Evolutionary conservation across 176 grass and related monocot species (phyloP).

Genomic region (Microstegium vimineum): DNA sequence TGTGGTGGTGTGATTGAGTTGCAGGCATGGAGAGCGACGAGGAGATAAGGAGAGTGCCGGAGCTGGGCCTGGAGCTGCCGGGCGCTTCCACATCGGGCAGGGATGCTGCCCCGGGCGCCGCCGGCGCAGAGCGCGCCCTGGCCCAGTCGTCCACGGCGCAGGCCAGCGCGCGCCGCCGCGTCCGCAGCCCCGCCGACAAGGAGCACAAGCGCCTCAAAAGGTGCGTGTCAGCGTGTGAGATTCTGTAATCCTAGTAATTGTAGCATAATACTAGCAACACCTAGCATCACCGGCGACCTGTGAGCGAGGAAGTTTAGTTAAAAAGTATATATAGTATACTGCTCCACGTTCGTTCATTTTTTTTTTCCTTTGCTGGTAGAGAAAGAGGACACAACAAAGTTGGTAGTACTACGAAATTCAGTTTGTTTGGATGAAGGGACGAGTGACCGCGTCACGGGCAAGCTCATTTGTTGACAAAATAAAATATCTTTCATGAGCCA

Average conservation of each 20-base stretch:
- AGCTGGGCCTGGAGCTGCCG: constrained; percentile 48
- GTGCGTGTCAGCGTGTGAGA: constrained; percentile 30
- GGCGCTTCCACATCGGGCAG: constrained; percentile 53
- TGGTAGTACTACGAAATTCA: not conserved
- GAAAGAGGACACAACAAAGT: not conserved
- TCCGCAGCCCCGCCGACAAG: constrained; percentile 72
- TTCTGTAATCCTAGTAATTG: not conserved
- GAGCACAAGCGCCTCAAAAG: constrained; percentile 96
- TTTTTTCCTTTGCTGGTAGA: not conserved
- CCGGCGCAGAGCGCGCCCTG: constrained; percentile 36
- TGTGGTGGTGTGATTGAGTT: not conserved
- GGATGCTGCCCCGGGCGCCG: constrained; percentile 1
- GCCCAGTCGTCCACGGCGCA: constrained; percentile 31
- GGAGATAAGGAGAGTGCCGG: constrained; percentile 67
- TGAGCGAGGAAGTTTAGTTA: not conserved
- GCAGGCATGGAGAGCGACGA: constrained; percentile 86
- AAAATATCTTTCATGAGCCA: constrained; percentile 1
- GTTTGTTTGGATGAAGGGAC: not conserved
- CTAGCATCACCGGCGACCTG: not conserved
- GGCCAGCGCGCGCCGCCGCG: constrained; percentile 37
- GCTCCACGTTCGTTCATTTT: not conserved
- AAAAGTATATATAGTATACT: not conserved
- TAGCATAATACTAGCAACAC: not conserved
- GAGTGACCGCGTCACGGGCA: not conserved
- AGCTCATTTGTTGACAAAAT: not conserved